Conservation (phyloP, 208 protist genomes). For the Perkinsela sp. region DNA sequence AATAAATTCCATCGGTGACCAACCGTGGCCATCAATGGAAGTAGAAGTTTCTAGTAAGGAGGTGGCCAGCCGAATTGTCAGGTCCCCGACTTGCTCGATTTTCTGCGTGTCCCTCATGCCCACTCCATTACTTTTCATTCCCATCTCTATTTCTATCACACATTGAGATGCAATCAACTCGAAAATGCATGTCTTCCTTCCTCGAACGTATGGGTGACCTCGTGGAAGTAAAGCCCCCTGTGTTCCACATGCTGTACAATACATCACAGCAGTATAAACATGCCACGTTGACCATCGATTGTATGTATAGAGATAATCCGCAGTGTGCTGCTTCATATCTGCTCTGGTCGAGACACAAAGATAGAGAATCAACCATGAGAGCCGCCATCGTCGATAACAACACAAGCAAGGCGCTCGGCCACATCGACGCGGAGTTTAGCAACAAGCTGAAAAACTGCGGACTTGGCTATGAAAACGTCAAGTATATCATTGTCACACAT, state of each 20-base stretch:
- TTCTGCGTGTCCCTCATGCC: too few species aligned
- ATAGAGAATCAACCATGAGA: not conserved
- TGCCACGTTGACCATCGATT: not conserved
- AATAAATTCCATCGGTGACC: too few species aligned
- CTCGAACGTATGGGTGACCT: not conserved
- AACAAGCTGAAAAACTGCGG: not conserved
- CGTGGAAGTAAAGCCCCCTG: not conserved
- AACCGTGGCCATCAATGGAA: too few species aligned
- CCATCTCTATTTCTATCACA: too few species aligned
- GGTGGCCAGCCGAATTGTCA: too few species aligned
- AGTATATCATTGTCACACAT: not conserved
- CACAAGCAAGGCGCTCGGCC: not conserved
- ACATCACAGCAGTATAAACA: not conserved
- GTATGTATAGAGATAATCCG: not conserved
- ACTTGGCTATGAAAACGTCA: not conserved
- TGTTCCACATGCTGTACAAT: not conserved
- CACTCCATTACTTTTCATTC: too few species aligned
- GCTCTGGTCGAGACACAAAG: not conserved
- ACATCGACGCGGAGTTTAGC: not conserved
- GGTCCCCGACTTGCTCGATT: too few species aligned
- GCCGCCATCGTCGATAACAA: not conserved
- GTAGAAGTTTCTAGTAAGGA: too few species aligned
- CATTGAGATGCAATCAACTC: too few species aligned
- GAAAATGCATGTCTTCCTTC: too few species aligned
- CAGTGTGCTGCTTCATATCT: not conserved